phyloP scores from a whole-genome alignment of 805 yeast genomes.

The Candida boidinii region DNA sequence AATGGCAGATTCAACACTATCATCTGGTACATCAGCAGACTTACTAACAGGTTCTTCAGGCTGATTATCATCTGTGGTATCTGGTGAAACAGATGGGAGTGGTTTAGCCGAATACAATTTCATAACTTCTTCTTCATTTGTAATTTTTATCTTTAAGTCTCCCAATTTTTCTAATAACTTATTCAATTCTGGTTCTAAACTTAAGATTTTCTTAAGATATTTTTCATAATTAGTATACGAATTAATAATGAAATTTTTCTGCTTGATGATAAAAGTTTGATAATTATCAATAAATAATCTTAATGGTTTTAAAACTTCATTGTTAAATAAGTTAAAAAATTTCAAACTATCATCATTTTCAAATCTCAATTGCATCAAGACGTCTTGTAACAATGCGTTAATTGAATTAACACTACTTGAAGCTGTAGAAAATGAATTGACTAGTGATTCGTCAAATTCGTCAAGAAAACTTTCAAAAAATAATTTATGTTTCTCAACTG shows the following conservation, averaged over 20 bases:
- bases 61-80: no score
- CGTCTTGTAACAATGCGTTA: constrained; percentile 1
- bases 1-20: no score
- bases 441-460: no score
- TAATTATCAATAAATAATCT: constrained; percentile 3
- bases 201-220: constrained; percentile 1
- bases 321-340: constrained; percentile 2
- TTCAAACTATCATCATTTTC: constrained; percentile 2
- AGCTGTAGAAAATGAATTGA: constrained; percentile 1
- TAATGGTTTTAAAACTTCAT: constrained; percentile 4
- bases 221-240: constrained; percentile 3
- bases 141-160: constrained; percentile 3
- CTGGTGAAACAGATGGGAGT: no score
- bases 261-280: constrained; percentile 5
- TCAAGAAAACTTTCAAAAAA: no score
- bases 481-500: constrained; percentile 1
- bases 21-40: no score
- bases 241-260: constrained; percentile 1
- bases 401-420: neutral
- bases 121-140: neutral
- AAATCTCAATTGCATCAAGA: neutral
- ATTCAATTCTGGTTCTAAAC: constrained; percentile 4
- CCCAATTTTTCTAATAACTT: constrained; percentile 2
- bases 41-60: no score
- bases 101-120: no score